Evolutionary conservation across 208 protist genomes (phyloP), one percentile per base, ranked within the genome.

Genomic region (Crithidia brevicula): DNA sequence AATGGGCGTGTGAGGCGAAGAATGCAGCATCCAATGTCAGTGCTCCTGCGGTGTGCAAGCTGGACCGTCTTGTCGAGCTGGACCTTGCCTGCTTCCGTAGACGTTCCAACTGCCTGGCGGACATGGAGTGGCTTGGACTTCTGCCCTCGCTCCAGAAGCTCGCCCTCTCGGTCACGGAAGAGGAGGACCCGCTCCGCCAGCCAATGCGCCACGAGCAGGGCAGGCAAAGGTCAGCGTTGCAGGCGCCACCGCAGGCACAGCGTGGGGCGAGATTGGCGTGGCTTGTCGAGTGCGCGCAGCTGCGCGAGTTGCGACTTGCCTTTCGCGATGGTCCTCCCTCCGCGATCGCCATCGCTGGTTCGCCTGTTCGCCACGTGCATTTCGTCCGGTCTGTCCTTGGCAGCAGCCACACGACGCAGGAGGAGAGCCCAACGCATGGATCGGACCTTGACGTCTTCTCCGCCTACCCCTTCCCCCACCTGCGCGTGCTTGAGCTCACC

Each of bases 271-370:
- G 58, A 23, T 43, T 70, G 64, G 64, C 40, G 64, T 70, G 64
- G 53, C 23, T 70, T 30, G 30, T 23, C 3, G 42, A 23, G 2
- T 70, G 64, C n/a, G 36, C 15, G 16, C 31, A 56, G 23, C 27
- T 67, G 61, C 61, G 54, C 7, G 52, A 61, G 42, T 33, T 70
- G 22, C 64, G 53, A 8, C 64, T 70, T 16, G 51, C 40, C 31
- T 62, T 70, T 53, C 25, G 51, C 42, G 61, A 58, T 20, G 61
- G 61, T 3, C 49, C 46, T 1, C 25, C 33, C 9, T 18, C 49
- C 3, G 47, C n/a, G 28, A 42, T 11, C n/a, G n/a, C n/a, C n/a
- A n/a, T n/a, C n/a, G n/a, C n/a, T n/a, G n/a, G n/a, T n/a, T n/a
- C n/a, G n/a, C n/a, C n/a, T n/a, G n/a, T n/a, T n/a, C n/a, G n/a